Evolutionary conservation across 441 rosid species (phyloP), one percentile per base, ranked within the genome.

Genomic region (Cnidoscolus chayamansa): DNA sequence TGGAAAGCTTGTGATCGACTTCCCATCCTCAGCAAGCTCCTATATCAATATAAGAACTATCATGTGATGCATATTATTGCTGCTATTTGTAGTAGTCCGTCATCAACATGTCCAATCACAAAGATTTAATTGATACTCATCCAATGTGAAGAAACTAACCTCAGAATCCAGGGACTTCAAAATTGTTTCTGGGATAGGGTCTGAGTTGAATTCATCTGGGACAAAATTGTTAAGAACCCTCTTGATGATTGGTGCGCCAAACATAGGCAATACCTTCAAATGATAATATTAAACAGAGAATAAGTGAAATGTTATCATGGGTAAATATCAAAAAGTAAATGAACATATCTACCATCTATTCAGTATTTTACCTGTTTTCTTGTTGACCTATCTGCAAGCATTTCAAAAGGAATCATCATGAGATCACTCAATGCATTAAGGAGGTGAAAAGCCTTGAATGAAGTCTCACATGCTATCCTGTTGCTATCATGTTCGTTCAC

Each of bases 351-450:
- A n/a, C n/a, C n/a, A n/a, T n/a, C n/a, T 37, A 43, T 11, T 13
- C 4, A 49, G 58, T 55, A 72, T 43, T 63, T 57, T 60, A 92
- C 99, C 90, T 92, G 97, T 86, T 76, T 91, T 84, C 99, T 79
- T 47, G 84, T 86, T 58, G 93, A 83, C 63, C 77, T 80, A 75
- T 89, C 89, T 35, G 84, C 85, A 61, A 95, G 97, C 95, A 95
- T 92, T 75, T 91, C 94, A 63, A 85, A 91, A 55, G 99, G 99
- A 78, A 95, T 95, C 98, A 95, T 95, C 94, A 95, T 88, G 49
- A 92, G 93, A 82, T 95, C 97, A 25, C 98, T 94, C 78, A 95
- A 87, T 7, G 93, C 89, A 77, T 87, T 87, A 30, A 95, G 94
- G 60, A 86, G 88, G 76, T 70, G 80, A 76, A 95, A 95, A 72